Percentiles rank a stretch among this genome's conserved stretches.
Conservation (phyloP, 805 yeast genomes). For the Priceomyces melissophilus region DNA sequence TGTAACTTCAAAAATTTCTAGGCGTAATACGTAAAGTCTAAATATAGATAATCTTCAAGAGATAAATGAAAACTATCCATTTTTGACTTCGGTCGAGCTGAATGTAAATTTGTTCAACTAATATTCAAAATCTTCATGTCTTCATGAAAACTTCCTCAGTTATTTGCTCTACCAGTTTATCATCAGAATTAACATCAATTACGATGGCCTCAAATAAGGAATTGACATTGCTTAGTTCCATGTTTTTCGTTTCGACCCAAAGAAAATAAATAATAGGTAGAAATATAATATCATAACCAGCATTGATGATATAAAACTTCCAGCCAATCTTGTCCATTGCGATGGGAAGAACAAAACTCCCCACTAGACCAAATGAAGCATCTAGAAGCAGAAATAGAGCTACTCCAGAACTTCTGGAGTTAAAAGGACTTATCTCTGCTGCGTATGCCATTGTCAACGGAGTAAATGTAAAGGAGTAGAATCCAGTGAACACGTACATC, state of each 20-base stretch:
- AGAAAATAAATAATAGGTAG: conserved; percentile 9
- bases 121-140: neutral
- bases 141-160: neutral
- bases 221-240: conserved; percentile 9
- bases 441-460: conserved; percentile 13
- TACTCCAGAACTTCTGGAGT: conserved; percentile 13
- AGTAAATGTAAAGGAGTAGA: conserved; percentile 13
- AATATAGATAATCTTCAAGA: too few relatives aligned
- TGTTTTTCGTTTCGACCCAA: conserved; percentile 15
- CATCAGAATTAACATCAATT: neutral
- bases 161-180: neutral
- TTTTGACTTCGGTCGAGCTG: too few relatives aligned
- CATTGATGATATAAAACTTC: conserved; percentile 19
- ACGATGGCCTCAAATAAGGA: conserved; percentile 4
- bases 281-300: conserved; percentile 12
- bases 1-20: too few relatives aligned
- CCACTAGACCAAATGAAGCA: conserved; percentile 9
- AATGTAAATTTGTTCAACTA: too few relatives aligned
- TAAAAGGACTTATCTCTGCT: conserved; percentile 12
- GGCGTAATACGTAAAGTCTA: too few relatives aligned
- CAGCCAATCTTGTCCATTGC: conserved; percentile 18
- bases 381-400: conserved; percentile 8
- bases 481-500: conserved; percentile 14
- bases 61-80: too few relatives aligned
- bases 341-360: conserved; percentile 14